Percentiles rank a stretch among this genome's conserved stretches.
Conservation (phyloP, 345 rosid species). For the Geranium rotundifolium region DNA sequence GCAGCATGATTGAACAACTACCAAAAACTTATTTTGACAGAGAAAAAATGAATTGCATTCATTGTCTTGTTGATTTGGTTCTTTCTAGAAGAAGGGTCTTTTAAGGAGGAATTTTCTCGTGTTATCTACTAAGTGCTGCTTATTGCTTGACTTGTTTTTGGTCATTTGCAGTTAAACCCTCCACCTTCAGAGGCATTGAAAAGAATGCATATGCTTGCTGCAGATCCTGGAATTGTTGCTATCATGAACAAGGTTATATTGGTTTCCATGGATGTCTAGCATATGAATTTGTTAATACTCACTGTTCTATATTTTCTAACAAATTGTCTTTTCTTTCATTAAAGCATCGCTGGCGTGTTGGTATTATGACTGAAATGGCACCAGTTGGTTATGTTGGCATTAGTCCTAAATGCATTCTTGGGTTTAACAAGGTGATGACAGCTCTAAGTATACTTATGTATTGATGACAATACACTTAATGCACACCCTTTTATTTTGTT, state of each 20-base stretch:
- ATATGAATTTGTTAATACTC: constrained; percentile 1
- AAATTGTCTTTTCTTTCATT: constrained; percentile 7
- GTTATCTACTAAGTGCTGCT: neutral
- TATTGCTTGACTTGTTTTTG: neutral
- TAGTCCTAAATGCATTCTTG: constrained; percentile 76
- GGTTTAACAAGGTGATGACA: constrained; percentile 64
- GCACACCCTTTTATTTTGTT: neutral
- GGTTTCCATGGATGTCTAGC: neutral
- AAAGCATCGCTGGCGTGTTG: constrained; percentile 82
- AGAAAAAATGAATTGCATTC: too few relatives aligned
- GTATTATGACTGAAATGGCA: constrained; percentile 91
- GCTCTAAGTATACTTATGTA: neutral
- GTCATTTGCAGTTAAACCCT: constrained; percentile 56
- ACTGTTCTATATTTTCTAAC: constrained; percentile 4
- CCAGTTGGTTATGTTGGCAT: constrained; percentile 97
- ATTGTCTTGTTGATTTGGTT: too few relatives aligned
- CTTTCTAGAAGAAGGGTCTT: too few relatives aligned
- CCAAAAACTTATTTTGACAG: too few relatives aligned
- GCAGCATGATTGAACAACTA: too few relatives aligned
- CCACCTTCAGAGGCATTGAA: constrained; percentile 78
- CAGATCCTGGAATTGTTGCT: constrained; percentile 88
- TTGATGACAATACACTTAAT: neutral
- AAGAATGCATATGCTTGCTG: constrained; percentile 94
- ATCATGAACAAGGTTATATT: constrained; percentile 71
- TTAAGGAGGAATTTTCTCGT: too few relatives aligned